Evolutionary conservation across 2,329 filamentous ascomycete species (phyloP).

Genomic region (Sarocladium strictum): DNA sequence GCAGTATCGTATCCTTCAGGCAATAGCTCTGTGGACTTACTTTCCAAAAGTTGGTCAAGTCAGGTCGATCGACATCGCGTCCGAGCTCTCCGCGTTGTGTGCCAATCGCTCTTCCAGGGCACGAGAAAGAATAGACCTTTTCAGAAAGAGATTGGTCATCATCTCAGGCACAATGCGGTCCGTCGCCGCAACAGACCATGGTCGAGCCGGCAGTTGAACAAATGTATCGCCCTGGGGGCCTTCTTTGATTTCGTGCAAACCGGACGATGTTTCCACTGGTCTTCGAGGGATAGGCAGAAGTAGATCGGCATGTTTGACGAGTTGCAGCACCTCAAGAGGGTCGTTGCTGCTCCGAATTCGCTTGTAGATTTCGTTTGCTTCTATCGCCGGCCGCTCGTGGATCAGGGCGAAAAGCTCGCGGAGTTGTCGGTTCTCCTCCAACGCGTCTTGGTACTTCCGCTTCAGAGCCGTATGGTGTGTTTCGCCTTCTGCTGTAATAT

Average conservation of each 20-base stretch:
- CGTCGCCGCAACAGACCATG: conserved; percentile 1
- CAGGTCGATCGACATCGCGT: conserved; percentile 1
- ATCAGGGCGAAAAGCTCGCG: not conserved
- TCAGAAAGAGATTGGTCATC: conserved; percentile 3
- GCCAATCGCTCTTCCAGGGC: not conserved
- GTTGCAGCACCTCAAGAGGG: not conserved
- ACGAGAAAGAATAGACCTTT: conserved; percentile 1
- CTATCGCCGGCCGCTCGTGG: not conserved
- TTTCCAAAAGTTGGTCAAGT: too few species aligned
- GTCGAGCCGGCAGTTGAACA: not conserved
- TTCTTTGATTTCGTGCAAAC: not conserved
- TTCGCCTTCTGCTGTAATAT: not conserved
- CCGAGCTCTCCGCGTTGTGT: not conserved
- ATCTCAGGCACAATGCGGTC: conserved; percentile 3
- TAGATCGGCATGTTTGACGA: conserved; percentile 1
- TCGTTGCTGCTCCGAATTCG: not conserved
- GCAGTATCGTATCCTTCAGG: too few species aligned
- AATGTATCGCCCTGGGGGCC: not conserved
- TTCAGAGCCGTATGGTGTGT: conserved; percentile 7
- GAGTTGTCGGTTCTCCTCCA: conserved; percentile 4
- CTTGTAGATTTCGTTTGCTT: conserved; percentile 1
- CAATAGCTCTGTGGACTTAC: too few species aligned
- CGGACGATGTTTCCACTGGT: not conserved
- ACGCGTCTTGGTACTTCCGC: not conserved
- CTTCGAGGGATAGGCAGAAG: not conserved